Evolutionary conservation across 2,329 filamentous ascomycete species (phyloP).

Genomic region (Fusarium sp.): DNA sequence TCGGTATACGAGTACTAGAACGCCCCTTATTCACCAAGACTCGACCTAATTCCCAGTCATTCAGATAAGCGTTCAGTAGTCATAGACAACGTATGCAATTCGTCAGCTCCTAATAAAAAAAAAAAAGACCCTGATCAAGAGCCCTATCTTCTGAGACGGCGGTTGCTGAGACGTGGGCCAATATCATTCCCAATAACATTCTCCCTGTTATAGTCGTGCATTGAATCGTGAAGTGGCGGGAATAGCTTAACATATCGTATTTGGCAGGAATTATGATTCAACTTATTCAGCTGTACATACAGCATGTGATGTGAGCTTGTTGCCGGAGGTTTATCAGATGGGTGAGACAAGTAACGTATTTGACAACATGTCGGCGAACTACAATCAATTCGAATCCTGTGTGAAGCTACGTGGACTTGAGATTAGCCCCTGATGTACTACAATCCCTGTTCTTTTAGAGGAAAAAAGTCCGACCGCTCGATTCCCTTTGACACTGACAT

Average conservation of each 20-base stretch:
- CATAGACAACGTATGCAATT: slow-evolving; percentile 20
- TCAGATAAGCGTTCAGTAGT: background rate
- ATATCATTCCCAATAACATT: slow-evolving; percentile 33
- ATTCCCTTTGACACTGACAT: background rate
- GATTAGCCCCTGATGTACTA: slow-evolving; percentile 25
- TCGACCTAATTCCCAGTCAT: slow-evolving; percentile 4
- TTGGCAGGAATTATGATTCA: background rate
- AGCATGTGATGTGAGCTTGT: background rate
- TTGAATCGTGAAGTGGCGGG: slow-evolving; percentile 12
- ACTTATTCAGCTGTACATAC: background rate
- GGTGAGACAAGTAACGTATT: background rate
- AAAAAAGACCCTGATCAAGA: slow-evolving; percentile 12
- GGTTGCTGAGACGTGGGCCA: slow-evolving; percentile 30
- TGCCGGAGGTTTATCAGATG: background rate
- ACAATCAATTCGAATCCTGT: slow-evolving; percentile 6
- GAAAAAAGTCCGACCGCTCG: slow-evolving; percentile 9
- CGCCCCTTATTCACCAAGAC: slow-evolving; percentile 31
- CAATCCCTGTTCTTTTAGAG: slow-evolving; percentile 9
- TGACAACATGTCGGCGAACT: background rate
- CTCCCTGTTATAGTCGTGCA: slow-evolving; percentile 17
- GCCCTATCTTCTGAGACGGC: slow-evolving; percentile 12
- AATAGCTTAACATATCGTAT: background rate
- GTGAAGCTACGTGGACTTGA: slow-evolving; percentile 7
- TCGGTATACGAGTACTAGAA: slow-evolving; percentile 9
- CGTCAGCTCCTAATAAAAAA: slow-evolving; percentile 10